Evolutionary conservation across 495 filamentous ascomycete genomes (phyloP).

Genomic region (Parmelia sp.): DNA sequence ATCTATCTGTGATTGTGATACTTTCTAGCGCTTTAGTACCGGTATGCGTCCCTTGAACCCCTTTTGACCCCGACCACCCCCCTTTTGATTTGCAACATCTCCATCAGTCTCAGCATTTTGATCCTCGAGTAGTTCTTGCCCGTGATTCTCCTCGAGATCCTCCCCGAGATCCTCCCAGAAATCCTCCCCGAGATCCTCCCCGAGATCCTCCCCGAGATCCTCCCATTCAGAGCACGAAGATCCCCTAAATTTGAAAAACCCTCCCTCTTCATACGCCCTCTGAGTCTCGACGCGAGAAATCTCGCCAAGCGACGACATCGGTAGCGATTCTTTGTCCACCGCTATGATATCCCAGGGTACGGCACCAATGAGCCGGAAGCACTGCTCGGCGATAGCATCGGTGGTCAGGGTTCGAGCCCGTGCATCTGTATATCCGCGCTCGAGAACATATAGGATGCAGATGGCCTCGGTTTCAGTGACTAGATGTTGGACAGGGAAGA

Average conservation of each 20-base stretch:
- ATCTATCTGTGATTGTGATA: no score
- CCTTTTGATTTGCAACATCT: no score
- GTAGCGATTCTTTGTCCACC: conserved; percentile 18
- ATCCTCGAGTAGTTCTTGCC: no score
- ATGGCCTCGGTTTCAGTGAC: neutral
- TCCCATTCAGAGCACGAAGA: no score
- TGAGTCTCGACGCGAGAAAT: conserved; percentile 40
- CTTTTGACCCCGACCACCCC: no score
- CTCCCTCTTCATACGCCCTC: conserved; percentile 30
- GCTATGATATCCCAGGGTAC: conserved; percentile 23
- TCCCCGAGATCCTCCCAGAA: no score
- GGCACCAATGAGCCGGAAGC: neutral
- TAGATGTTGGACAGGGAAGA: neutral
- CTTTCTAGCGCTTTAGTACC: no score
- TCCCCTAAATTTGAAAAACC: conserved; percentile 19
- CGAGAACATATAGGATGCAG: neutral
- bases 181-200: no score
- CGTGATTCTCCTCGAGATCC: no score
- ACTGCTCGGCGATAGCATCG: conserved; percentile 7
- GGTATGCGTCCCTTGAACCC: no score
- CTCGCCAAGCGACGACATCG: conserved; percentile 44
- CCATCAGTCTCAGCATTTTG: no score
- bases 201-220: no score
- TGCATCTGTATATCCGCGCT: neutral
- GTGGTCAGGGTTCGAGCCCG: neutral